A percentile compares a stretch with the other conserved stretches of the same genome.
Evolutionary conservation across 192 early-diverging fungal genomes (phyloP).

Genomic region (Fimicolochytrium jonesii): DNA sequence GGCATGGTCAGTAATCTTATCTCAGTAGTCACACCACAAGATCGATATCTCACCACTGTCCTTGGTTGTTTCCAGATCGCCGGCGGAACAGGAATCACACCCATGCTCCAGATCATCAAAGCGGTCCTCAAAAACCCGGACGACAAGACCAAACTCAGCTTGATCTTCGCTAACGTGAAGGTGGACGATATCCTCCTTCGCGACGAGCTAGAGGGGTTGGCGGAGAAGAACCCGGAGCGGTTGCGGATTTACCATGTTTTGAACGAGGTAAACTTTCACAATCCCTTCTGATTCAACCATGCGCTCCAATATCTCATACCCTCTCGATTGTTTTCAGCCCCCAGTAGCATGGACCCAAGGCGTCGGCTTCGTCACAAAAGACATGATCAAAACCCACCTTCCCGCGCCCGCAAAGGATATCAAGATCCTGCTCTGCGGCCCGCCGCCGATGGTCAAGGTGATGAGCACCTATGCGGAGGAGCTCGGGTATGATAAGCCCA

Average conservation of each 20-base stretch:
- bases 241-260: constrained; percentile 80
- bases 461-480: constrained; percentile 68
- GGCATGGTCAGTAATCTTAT: constrained; percentile 61
- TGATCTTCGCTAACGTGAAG: constrained; percentile 92
- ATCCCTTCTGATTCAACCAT: too few relatives aligned
- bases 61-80: constrained; percentile 55
- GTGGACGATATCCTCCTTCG: constrained; percentile 84
- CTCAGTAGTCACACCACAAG: background rate
- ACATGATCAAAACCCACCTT: constrained; percentile 69
- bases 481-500: constrained; percentile 74
- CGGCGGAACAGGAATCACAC: constrained; percentile 89
- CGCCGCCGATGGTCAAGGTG: constrained; percentile 80
- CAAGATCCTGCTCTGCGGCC: constrained; percentile 90
- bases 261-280: constrained; percentile 49
- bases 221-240: constrained; percentile 62
- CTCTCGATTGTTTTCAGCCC: constrained; percentile 40
- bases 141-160: constrained; percentile 79
- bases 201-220: constrained; percentile 76
- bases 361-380: constrained; percentile 80
- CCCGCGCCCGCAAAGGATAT: constrained; percentile 72
- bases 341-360: constrained; percentile 77
- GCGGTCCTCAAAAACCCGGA: constrained; percentile 77
- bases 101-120: constrained; percentile 93
- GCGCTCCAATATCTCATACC: too few relatives aligned
- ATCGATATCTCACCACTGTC: too few relatives aligned